Evolutionary conservation across 202 grass and related monocot species (phyloP), one percentile per base, ranked within the genome.

Genomic region (Bolboschoenoplectus hybrid): DNA sequence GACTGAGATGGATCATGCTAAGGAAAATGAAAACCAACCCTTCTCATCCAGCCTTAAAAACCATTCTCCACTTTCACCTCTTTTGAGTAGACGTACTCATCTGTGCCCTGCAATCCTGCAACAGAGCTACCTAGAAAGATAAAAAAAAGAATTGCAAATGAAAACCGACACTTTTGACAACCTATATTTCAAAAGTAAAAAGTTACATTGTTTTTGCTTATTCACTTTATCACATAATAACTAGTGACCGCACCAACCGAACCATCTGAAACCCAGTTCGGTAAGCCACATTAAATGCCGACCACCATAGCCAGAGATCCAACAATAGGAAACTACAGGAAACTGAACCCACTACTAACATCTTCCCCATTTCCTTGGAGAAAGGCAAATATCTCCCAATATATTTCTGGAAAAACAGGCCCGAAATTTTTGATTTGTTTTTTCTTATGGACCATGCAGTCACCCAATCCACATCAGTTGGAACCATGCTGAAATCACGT

Each of bases 301-400:
- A 91, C 90, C 92, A 93, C 96, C 96, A 98, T 77, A 98, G 91
- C 89, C 90, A 98, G 82, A 98, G 91, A 89, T 95, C 96, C 60
- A 98, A 67, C 0, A 92, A 90, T 0, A 98, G 90, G 72, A 98
- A 67, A 51, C 86, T 81, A 85, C 91, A 95, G 20, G 94, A 95
- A 9, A 95, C 91, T 60, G 93, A 91, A 85, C 91, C 89, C 89
- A 90, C 92, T 34, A 93, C 90, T 38, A 82, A 92, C 73, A 95
- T 83, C 51, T 90, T 87, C 19, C 90, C 96, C 81, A 88, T 66
- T 63, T 82, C 90, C 87, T 92, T 92, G 82, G 91, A 69, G 63
- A 98, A 91, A 6, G 96, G 96, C 64, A 94, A 61, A 64, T 90
- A 90, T 58, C 87, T 82, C 47, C 35, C 85, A 20, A 92, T 80